Evolutionary conservation across 176 grass and related monocot genomes (phyloP), one percentile per base, ranked within the genome.

Genomic region (Secale cereale): DNA sequence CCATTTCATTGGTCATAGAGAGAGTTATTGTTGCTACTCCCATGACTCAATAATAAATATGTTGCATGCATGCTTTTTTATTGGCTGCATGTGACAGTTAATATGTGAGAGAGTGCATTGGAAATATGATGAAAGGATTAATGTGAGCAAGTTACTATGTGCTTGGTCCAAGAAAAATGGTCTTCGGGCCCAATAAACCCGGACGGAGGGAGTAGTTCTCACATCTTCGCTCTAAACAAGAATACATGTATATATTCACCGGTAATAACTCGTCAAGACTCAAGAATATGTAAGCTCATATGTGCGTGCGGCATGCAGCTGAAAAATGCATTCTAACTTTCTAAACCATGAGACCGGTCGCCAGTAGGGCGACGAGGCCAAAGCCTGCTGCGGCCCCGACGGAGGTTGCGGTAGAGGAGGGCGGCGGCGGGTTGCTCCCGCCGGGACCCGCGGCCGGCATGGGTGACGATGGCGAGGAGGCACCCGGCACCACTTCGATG

Each of bases 401-500:
- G 4, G 85, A 83, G 70, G 76, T 37, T 56, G 81, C 25, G 7
- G 76, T 11, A 3, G 81, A 83, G 28, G 6, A 4, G 2, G 88
- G 74, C 1, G 43, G 37, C 2, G 29, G 25, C 1, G 28, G 10
- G 10, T 32, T 61, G 72, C 0, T 22, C 7, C 28, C 5, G 32
- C 7, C 9, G 1, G 78, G 74, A 28, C 67, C 59, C 0, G 82
- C 59, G 22, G 77, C 77, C 1, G 80, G 71, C 4, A 78, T 31
- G 37, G 78, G 64, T 19, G 82, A 28, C 31, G 73, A 33, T 1
- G 86, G 19, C 2, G 52, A 54, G 26, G 29, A 27, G 33, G 77
- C 7, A 8, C 45, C 0, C 11, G 59, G 10, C 22, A 88, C 19
- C 27, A 95, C 88, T 23, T 78, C 20, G 48, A 95, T 19, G 12